Evolutionary conservation across 768 basidiomycete genomes (phyloP), one percentile per base, ranked within the genome.

Genomic region (Lactifluus echinatus): DNA sequence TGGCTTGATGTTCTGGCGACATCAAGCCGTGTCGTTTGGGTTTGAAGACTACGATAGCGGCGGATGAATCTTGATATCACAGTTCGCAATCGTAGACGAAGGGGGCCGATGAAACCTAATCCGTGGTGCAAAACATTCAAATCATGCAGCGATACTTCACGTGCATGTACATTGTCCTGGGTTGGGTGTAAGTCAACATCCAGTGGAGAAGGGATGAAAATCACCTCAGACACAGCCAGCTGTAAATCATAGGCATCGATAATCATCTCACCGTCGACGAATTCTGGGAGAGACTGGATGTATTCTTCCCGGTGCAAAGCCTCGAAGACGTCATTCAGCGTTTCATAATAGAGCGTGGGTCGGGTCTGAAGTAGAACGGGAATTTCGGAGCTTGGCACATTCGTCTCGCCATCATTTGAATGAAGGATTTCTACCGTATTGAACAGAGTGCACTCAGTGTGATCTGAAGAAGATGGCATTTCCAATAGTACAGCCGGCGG

Each of bases 291-390:
- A 15, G 71, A 68, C 46, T 73, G 70, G 29, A 87, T 65, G 53
- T 72, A 67, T 47, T 80, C 76, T 55, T 89, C 85, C 64, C 79
- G 76, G 29, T 86, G 84, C 42, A 91, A 71, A 55, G 83, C 84
- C 54, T 84, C 84, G 64, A 90, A 89, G 19, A 89, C 79, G 55
- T 70, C 74, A 42, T 77, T 79, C 45, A 91, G 66, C 28, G 87
- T 82, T 66, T 89, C 87, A 63, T 89, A 90, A 68, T 87, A 91
- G 7, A 90, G 73, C 4, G 81, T 85, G 2, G 87, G 87, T 17
- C 72, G 76, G 56, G 81, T 73, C 45, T 80, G 77, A 56, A 91
- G 75, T 47, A 90, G 71, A 6, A 87, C 66, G n/a, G 29, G 44
- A 60, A 48, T 57, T 33, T 63, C 59, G 6, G 66, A 63, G 15